Evolutionary conservation across 148 eudicot genomes (phyloP), one percentile per base, ranked within the genome.

Genomic region (Agrostemma githago): DNA sequence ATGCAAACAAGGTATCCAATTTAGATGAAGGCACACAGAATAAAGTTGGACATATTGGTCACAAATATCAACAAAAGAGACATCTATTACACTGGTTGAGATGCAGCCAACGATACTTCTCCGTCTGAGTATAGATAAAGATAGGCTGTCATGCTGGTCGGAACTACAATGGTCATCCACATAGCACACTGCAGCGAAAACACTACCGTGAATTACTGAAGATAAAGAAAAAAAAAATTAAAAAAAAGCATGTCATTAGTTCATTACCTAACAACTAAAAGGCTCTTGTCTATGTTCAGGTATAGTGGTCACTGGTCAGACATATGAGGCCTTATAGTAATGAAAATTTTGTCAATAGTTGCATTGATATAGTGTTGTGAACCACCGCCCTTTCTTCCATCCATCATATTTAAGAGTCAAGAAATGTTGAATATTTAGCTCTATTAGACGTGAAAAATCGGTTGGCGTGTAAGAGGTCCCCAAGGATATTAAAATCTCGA

Each of bases 11-110:
- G 8, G 71, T 14, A 67, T 44, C 14, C 17, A n/a, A 17, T 14
- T 14, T 15, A n/a, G 10, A 60, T 26, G 8, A 60, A 60, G 15
- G 10, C 20, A 51, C 11, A 60, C 15, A 66, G 19, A 15, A 6
- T 66, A 16, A 66, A 6, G n/a, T 5, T 38, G 51, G 44, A 71
- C 17, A 5, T 17, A 43, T 66, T 38, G 15, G 48, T 11, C 46
- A 59, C 41, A 75, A 57, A 64, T 73, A 8, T 4, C 70, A 71
- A 76, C 51, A 76, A 72, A 86, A 78, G 95, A 88, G 74, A 88
- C 89, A 90, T 96, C 97, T 92, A 96, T 89, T 96, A 96, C 97
- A 92, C 99, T 84, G 99, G 99, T 92, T 96, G 99, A 71, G 89
- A 96, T 80, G 99, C 99, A 78, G 99, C 97, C 86, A 92, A 83